Conservation (phyloP, 306 rosid genomes). For the Betula pendula region DNA sequence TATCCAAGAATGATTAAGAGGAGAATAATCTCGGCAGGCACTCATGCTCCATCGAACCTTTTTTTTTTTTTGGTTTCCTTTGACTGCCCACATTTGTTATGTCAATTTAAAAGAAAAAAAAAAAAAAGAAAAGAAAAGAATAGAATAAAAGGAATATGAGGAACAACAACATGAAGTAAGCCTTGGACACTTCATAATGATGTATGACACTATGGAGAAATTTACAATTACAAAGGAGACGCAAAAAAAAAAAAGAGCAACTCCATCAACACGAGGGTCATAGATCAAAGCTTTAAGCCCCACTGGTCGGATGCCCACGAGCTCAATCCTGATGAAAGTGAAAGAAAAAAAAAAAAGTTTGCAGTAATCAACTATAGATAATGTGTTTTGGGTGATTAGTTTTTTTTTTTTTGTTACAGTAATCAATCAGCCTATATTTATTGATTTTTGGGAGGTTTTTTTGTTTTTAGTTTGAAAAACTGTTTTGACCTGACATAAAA, state of each 20-base stretch:
- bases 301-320: constrained; percentile 11
- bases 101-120: background rate
- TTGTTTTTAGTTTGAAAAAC: too few relatives aligned
- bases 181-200: constrained; percentile 30
- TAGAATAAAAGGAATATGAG: background rate
- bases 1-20: background rate
- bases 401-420: background rate
- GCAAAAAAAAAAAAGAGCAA: background rate
- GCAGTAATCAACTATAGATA: constrained; percentile 5
- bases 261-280: background rate
- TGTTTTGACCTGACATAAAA: too few relatives aligned
- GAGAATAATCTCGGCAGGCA: background rate
- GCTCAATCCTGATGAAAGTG: constrained; percentile 21
- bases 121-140: too few relatives aligned
- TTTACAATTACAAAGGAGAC: constrained; percentile 21
- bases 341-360: constrained; percentile 9
- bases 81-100: background rate
- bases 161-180: constrained; percentile 23
- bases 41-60: too few relatives aligned
- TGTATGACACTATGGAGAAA: constrained; percentile 17
- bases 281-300: background rate
- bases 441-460: too few relatives aligned
- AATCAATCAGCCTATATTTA: background rate
- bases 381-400: background rate
- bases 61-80: background rate